Percentiles rank a stretch among this genome's conserved stretches.
Evolutionary conservation across 176 grass and related monocot genomes (phyloP).

Genomic region (Ananas comosus): DNA sequence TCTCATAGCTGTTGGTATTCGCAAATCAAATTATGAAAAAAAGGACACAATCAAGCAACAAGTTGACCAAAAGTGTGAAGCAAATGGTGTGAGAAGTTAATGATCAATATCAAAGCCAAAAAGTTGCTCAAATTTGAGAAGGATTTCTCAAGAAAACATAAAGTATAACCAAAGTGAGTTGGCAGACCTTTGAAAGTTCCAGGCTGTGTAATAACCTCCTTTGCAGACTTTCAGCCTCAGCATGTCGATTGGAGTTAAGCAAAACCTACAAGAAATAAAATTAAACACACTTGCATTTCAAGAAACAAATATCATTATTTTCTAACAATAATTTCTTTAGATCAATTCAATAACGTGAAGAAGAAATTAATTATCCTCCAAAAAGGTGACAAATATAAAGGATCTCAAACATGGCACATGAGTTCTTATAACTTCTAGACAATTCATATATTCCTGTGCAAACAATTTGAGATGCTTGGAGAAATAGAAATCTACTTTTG

Average conservation of each 20-base stretch:
- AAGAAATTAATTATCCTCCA: not conserved
- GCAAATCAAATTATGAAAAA: not conserved
- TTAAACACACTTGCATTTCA: slow-evolving; percentile 10
- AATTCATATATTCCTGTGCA: not conserved
- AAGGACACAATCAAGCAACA: not conserved
- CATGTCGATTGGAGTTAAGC: slow-evolving; percentile 41
- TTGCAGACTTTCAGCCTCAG: slow-evolving; percentile 80
- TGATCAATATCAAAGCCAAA: not conserved
- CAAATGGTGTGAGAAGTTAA: not conserved
- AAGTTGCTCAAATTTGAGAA: not conserved
- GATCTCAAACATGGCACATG: not conserved
- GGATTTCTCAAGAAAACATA: not conserved
- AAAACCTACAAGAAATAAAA: slow-evolving; percentile 45
- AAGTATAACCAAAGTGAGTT: slow-evolving; percentile 1
- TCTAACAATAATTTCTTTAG: not conserved
- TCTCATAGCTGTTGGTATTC: too few species aligned
- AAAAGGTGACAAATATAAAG: not conserved
- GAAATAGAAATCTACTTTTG: not conserved
- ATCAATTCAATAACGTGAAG: not conserved
- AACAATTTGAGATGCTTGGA: not conserved
- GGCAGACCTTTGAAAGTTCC: slow-evolving; percentile 60
- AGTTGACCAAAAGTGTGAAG: not conserved
- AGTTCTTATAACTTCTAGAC: not conserved
- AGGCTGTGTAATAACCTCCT: slow-evolving; percentile 82
- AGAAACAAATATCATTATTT: slow-evolving; percentile 6